phyloP scores from a whole-genome alignment of 768 basidiomycete genomes.

The Leccinum imitatum region DNA sequence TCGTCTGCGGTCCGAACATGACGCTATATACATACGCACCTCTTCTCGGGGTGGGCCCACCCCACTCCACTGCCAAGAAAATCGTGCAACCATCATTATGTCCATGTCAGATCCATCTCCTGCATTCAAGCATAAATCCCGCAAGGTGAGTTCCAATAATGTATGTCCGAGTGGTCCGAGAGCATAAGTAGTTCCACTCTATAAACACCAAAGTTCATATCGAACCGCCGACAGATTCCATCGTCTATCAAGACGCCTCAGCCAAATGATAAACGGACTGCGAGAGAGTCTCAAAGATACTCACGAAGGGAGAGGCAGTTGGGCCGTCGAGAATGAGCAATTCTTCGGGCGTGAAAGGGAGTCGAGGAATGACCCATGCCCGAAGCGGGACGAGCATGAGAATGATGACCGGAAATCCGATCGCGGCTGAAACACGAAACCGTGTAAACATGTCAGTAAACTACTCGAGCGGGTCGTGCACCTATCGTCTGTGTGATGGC shows the following conservation, averaged over 20 bases:
- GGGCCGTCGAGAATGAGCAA: slow-evolving; percentile 85
- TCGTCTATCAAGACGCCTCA: slow-evolving; percentile 31
- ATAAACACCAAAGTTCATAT: slow-evolving; percentile 2
- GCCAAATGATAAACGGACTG: not conserved
- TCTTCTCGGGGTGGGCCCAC: too few relatives aligned
- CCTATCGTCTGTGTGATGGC: slow-evolving; percentile 90
- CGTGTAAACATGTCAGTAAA: not conserved
- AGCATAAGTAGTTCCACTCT: not conserved
- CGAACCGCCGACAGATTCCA: slow-evolving; percentile 44
- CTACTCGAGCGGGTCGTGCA: slow-evolving; percentile 29
- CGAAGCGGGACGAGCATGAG: slow-evolving; percentile 79
- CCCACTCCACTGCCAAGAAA: too few relatives aligned
- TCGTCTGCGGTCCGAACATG: too few relatives aligned
- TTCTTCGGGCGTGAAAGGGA: slow-evolving; percentile 78
- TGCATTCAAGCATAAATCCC: not conserved
- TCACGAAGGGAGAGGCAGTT: slow-evolving; percentile 82
- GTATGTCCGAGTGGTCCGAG: not conserved
- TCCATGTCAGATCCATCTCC: not conserved
- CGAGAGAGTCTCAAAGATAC: slow-evolving; percentile 29
- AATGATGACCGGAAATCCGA: slow-evolving; percentile 90
- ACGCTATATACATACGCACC: too few relatives aligned
- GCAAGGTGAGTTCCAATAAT: not conserved
- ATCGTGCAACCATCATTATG: not conserved
- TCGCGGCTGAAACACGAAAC: slow-evolving; percentile 65
- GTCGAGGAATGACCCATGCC: slow-evolving; percentile 62